Percentiles rank a stretch among this genome's conserved stretches.
phyloP scores from a whole-genome alignment of 176 grass and related monocot species.

The Dactylis glomerata region DNA sequence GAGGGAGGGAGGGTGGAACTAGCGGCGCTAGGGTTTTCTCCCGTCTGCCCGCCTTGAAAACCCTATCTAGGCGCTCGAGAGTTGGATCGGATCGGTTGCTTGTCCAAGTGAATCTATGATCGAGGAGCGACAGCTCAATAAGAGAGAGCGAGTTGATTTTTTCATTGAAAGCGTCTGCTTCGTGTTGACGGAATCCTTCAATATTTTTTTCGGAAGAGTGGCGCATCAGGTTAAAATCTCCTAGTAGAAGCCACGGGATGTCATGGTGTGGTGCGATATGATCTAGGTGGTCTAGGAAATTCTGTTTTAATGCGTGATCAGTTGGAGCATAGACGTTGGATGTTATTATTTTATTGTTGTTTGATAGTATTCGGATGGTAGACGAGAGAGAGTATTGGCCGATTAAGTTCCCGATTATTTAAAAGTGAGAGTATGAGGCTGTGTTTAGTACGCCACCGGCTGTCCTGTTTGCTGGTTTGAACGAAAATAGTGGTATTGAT shows the following conservation, averaged over 20 bases:
- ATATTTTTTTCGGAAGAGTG: background rate
- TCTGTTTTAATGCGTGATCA: background rate
- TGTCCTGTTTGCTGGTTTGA: too few species aligned
- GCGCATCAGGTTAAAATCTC: background rate
- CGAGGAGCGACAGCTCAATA: background rate
- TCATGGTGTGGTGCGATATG: background rate
- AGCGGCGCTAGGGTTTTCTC: too few species aligned
- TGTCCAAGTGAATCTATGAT: background rate
- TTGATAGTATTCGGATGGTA: too few species aligned
- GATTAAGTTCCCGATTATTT: too few species aligned
- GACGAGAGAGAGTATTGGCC: too few species aligned
- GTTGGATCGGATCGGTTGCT: background rate
- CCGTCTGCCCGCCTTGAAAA: too few species aligned
- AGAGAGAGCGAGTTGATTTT: background rate
- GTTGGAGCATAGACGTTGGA: background rate
- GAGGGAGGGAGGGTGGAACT: too few species aligned
- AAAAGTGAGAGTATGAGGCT: too few species aligned
- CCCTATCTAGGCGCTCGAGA: background rate
- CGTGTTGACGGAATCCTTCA: background rate
- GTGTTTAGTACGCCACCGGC: too few species aligned
- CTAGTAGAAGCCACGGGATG: background rate
- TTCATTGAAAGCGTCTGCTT: background rate
- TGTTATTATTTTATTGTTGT: too few species aligned
- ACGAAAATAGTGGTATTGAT: too few species aligned
- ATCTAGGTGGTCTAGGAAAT: background rate